phyloP scores from a whole-genome alignment of 2,329 filamentous ascomycete genomes.

The Raffaelea arxii region DNA sequence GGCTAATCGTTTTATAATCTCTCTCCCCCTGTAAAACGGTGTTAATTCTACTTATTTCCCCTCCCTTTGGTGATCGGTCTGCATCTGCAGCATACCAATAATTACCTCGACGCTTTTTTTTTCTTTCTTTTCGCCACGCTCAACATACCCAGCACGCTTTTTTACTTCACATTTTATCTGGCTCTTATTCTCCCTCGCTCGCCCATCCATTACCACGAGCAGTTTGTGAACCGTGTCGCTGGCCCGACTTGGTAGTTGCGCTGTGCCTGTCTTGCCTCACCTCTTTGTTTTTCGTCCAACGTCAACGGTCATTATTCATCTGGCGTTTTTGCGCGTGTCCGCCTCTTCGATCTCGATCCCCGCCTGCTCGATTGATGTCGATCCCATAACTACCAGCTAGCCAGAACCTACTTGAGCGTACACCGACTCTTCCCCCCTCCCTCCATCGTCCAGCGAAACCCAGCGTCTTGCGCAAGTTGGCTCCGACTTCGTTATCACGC shows the following conservation, averaged over 20 bases:
- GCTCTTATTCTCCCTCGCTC: background rate
- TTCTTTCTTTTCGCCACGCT: background rate
- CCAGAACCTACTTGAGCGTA: background rate
- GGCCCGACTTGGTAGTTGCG: slow-evolving; percentile 7
- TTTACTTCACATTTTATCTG: background rate
- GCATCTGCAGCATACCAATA: background rate
- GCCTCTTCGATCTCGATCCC: background rate
- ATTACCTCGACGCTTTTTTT: too few relatives aligned
- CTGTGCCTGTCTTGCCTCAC: background rate
- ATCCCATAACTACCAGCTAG: background rate
- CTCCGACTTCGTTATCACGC: too few relatives aligned
- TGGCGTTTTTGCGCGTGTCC: background rate
- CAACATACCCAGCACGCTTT: too few relatives aligned
- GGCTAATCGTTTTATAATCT: too few relatives aligned
- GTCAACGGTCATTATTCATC: too few relatives aligned
- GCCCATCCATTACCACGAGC: background rate
- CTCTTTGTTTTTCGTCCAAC: background rate
- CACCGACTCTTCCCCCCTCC: background rate
- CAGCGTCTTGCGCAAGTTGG: background rate
- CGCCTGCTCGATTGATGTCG: background rate
- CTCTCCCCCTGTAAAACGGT: too few relatives aligned
- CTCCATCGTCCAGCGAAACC: background rate
- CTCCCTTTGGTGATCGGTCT: background rate
- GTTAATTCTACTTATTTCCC: background rate
- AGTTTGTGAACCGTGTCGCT: slow-evolving; percentile 1